A percentile compares a stretch with the other conserved stretches of the same genome.
Conservation (phyloP, 176 grass and related monocot genomes). For the Bonia amplexicaulis region DNA sequence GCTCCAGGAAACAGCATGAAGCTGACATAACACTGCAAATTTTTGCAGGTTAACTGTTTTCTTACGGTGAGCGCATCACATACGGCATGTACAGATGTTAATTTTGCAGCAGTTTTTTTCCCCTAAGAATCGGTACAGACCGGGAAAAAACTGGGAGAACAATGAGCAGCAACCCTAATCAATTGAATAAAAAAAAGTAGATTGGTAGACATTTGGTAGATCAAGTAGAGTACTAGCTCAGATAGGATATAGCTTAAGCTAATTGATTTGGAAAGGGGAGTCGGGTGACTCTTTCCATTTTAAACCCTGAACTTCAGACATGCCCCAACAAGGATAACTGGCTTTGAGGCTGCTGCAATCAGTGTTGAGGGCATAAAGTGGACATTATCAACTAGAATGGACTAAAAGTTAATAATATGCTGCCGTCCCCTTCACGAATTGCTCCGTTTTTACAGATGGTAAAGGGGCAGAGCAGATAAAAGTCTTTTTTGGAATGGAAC, state of each 20-base stretch:
- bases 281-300: neutral
- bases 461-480: neutral
- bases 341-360: neutral
- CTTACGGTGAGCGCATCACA: neutral
- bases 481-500: neutral
- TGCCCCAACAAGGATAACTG: neutral
- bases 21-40: neutral
- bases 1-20: neutral
- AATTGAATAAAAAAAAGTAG: neutral
- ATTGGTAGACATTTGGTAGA: neutral
- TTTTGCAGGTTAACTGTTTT: neutral
- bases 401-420: neutral
- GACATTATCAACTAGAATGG: neutral
- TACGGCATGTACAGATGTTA: neutral
- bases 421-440: neutral
- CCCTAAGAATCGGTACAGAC: neutral
- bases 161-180: neutral
- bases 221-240: neutral
- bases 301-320: neutral
- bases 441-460: neutral
- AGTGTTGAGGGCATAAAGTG: neutral
- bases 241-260: neutral
- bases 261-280: neutral
- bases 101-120: neutral
- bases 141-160: neutral